Evolutionary conservation across 495 filamentous ascomycete species (phyloP).

Genomic region (Neurospora terricola): DNA sequence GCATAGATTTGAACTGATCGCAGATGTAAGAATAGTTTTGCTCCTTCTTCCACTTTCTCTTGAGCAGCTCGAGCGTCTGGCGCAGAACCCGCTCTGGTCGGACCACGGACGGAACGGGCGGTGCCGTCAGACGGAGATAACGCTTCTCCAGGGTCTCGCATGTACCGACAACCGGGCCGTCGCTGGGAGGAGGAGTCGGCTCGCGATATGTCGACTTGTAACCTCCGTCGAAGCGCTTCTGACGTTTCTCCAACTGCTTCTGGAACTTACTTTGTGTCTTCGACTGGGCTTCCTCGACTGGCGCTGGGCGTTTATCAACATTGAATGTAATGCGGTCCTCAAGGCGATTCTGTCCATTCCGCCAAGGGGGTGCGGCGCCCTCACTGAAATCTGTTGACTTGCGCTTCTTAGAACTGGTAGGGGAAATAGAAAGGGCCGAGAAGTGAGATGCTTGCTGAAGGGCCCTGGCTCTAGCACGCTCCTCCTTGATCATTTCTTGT

Average conservation of each 20-base stretch:
- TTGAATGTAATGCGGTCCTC: constrained; percentile 69
- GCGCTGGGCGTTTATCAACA: constrained; percentile 44
- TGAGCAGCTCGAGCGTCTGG: constrained; percentile 77
- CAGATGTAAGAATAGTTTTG: constrained; percentile 95
- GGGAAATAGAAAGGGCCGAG: constrained; percentile 8
- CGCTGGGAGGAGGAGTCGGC: constrained; percentile 46
- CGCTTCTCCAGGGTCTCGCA: constrained; percentile 82
- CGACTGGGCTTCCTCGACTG: constrained; percentile 31
- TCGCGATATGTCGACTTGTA: constrained; percentile 53
- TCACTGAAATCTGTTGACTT: constrained; percentile 61
- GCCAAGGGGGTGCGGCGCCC: constrained; percentile 57
- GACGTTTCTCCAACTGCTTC: constrained; percentile 78
- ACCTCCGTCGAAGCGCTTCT: constrained; percentile 70
- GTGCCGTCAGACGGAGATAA: constrained; percentile 86
- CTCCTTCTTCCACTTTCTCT: constrained; percentile 89
- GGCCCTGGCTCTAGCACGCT: constrained; percentile 41
- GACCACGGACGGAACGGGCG: constrained; percentile 76
- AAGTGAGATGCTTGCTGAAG: background rate
- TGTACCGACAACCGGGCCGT: constrained; percentile 78
- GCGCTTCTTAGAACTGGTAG: constrained; percentile 51
- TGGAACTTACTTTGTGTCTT: constrained; percentile 72
- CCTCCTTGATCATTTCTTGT: constrained; percentile 71
- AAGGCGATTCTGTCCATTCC: constrained; percentile 55
- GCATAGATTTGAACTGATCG: constrained; percentile 97
- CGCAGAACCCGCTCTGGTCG: constrained; percentile 74